phyloP scores from a whole-genome alignment of 805 yeast species.

The Saccharomycopsis fermentans region DNA sequence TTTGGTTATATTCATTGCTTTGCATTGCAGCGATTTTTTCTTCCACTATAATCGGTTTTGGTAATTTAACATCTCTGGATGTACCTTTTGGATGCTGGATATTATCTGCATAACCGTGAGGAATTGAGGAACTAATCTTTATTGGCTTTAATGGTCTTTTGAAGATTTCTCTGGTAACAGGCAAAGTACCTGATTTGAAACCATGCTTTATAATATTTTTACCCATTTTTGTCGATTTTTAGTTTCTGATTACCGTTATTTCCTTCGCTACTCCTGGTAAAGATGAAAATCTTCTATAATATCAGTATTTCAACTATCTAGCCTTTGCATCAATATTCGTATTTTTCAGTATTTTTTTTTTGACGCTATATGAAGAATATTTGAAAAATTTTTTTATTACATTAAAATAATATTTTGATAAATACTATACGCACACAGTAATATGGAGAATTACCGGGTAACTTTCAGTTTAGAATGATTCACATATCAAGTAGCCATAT shows the following conservation, averaged over 20 bases:
- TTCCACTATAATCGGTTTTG: constrained; percentile 47
- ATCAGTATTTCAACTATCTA: background rate
- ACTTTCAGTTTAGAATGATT: background rate
- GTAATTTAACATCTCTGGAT: constrained; percentile 43
- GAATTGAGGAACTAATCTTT: constrained; percentile 37
- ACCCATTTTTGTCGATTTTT: constrained; percentile 28
- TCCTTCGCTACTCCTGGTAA: background rate
- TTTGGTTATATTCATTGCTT: constrained; percentile 31
- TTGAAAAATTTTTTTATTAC: background rate
- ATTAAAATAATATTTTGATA: background rate
- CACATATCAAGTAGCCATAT: too few relatives aligned
- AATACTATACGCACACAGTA: too few relatives aligned
- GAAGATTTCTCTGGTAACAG: constrained; percentile 65
- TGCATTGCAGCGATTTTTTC: constrained; percentile 48
- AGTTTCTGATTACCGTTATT: background rate
- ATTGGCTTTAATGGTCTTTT: constrained; percentile 50
- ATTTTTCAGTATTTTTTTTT: background rate
- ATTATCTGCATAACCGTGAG: constrained; percentile 64
- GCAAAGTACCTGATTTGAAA: constrained; percentile 71
- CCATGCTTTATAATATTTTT: constrained; percentile 38
- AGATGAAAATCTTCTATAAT: background rate
- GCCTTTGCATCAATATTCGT: background rate
- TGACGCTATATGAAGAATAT: background rate
- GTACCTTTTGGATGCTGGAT: constrained; percentile 57
- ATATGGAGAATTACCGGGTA: background rate